phyloP scores from a whole-genome alignment of 2,329 filamentous ascomycete genomes.

The Fusarium sp. region DNA sequence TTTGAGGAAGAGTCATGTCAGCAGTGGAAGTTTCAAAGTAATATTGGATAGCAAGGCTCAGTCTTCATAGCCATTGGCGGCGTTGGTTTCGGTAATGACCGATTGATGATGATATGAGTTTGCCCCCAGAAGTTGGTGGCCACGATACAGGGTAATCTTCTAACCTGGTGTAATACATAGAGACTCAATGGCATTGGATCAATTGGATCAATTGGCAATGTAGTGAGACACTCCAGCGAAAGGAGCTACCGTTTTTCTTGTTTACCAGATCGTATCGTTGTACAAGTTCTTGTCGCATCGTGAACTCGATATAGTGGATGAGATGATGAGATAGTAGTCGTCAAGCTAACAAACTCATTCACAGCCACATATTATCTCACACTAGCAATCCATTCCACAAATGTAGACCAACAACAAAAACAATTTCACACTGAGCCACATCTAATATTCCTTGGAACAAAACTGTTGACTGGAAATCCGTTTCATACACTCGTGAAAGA shows the following conservation, averaged over 20 bases:
- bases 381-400: background rate
- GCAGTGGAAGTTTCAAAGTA: background rate
- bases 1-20: background rate
- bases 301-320: background rate
- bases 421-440: background rate
- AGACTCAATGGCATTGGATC: too few species aligned
- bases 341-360: background rate
- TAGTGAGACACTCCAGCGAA: fast-evolving
- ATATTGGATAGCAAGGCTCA: background rate
- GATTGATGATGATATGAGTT: background rate
- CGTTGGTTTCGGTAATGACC: background rate
- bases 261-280: background rate
- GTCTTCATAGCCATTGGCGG: background rate
- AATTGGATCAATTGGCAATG: background rate
- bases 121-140: background rate
- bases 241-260: fast-evolving
- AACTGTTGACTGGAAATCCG: background rate
- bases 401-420: too few species aligned
- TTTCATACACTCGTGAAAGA: background rate
- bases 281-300: background rate
- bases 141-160: background rate
- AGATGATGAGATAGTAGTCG: fast-evolving
- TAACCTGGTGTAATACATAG: background rate
- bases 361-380: background rate
- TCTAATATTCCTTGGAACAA: fast-evolving